Conservation (phyloP, 2,329 filamentous ascomycete species). For the Pyricularia grisea region DNA sequence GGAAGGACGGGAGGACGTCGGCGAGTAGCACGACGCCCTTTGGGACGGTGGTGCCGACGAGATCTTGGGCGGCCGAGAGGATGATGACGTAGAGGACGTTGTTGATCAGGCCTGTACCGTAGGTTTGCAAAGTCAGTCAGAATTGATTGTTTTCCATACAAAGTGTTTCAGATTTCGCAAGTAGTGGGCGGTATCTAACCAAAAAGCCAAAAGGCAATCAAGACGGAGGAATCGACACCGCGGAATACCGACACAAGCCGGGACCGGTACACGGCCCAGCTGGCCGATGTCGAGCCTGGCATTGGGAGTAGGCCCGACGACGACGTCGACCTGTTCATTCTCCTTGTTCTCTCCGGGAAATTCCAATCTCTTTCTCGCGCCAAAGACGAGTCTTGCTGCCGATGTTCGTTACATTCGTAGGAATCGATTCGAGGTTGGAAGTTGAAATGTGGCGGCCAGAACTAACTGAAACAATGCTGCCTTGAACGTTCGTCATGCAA, state of each 20-base stretch:
- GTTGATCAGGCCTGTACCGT: constrained; percentile 67
- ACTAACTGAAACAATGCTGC: background rate
- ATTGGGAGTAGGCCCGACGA: constrained; percentile 42
- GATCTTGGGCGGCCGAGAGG: constrained; percentile 87
- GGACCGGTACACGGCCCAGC: constrained; percentile 65
- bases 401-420: background rate
- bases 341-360: constrained; percentile 7
- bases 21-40: constrained; percentile 90
- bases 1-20: constrained; percentile 83
- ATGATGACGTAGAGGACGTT: constrained; percentile 98
- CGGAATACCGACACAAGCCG: constrained; percentile 54
- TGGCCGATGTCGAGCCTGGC: constrained; percentile 50
- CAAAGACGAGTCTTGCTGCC: background rate
- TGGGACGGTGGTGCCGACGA: constrained; percentile 77
- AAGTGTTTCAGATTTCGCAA: background rate
- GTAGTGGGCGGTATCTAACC: constrained; percentile 44
- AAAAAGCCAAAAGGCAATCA: constrained; percentile 86
- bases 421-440: background rate
- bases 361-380: background rate
- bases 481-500: background rate
- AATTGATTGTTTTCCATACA: no score
- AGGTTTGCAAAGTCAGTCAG: background rate
- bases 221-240: constrained; percentile 61
- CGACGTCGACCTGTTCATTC: constrained; percentile 29
- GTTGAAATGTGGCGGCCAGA: background rate